Evolutionary conservation across 441 rosid species (phyloP).

Genomic region (Erodium texanum): DNA sequence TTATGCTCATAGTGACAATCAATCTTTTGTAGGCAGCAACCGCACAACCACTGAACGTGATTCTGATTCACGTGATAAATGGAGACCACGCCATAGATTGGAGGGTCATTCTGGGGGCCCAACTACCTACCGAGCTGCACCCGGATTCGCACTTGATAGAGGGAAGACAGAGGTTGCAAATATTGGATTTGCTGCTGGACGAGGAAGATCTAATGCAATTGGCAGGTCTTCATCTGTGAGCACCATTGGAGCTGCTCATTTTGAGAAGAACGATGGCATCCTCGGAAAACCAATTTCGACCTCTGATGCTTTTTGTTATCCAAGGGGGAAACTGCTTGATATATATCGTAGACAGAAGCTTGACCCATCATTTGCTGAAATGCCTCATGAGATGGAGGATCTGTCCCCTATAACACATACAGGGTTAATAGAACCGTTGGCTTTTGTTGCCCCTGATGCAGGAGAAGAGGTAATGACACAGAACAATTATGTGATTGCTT

Average conservation of each 20-base stretch:
- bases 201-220: constrained; percentile 54
- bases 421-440: constrained; percentile 47
- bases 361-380: constrained; percentile 30
- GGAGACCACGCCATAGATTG: constrained; percentile 86
- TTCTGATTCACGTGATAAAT: constrained; percentile 79
- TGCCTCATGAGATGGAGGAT: constrained; percentile 57
- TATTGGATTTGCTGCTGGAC: constrained; percentile 62
- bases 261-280: constrained; percentile 13
- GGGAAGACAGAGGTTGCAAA: constrained; percentile 51
- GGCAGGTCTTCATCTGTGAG: constrained; percentile 32
- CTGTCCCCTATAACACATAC: constrained; percentile 34
- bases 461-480: constrained; percentile 54
- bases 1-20: constrained; percentile 47
- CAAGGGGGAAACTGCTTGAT: constrained; percentile 87
- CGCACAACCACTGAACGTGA: constrained; percentile 59
- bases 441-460: constrained; percentile 61
- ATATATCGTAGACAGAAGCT: constrained; percentile 58
- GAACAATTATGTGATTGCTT: not conserved
- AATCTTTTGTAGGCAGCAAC: constrained; percentile 30
- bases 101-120: constrained; percentile 40
- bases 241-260: constrained; percentile 22
- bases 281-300: constrained; percentile 27
- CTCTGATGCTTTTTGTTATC: constrained; percentile 42
- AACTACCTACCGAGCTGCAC: constrained; percentile 60
- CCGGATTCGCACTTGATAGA: constrained; percentile 77